Evolutionary conservation across 192 early-diverging fungal genomes (phyloP).

Genomic region (Rhizoclosmatium sp.): DNA sequence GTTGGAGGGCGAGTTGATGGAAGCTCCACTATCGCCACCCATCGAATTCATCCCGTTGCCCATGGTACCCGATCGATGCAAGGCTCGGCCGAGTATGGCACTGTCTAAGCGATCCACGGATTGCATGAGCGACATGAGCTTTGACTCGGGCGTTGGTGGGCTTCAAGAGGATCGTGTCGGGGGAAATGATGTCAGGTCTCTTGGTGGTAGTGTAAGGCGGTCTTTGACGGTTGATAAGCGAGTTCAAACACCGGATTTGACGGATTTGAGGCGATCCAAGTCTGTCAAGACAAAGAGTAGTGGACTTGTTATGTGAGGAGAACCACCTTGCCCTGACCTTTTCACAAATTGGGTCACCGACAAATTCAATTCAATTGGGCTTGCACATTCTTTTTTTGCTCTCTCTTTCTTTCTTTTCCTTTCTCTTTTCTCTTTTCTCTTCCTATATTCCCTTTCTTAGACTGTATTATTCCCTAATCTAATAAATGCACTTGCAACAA

Average conservation of each 20-base stretch:
- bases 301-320: too few species aligned
- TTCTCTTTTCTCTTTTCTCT: not conserved
- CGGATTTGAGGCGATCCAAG: not conserved
- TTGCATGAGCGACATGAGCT: not conserved
- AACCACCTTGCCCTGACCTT: too few species aligned
- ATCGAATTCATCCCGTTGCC: conserved; percentile 43
- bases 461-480: too few species aligned
- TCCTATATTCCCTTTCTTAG: too few species aligned
- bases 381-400: not conserved
- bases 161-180: not conserved
- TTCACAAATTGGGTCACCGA: not conserved
- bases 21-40: not conserved
- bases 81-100: conserved; percentile 9
- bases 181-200: not conserved
- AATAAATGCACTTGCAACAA: too few species aligned
- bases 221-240: not conserved
- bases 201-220: not conserved
- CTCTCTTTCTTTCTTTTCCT: not conserved
- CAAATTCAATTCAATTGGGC: not conserved
- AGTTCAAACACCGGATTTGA: not conserved
- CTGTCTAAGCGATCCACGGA: not conserved
- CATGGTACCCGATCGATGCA: conserved; percentile 44
- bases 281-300: not conserved
- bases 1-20: too few species aligned
- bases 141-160: not conserved